Evolutionary conservation across 805 yeast genomes (phyloP), one percentile per base, ranked within the genome.

Genomic region (Yarrowia sp.): DNA sequence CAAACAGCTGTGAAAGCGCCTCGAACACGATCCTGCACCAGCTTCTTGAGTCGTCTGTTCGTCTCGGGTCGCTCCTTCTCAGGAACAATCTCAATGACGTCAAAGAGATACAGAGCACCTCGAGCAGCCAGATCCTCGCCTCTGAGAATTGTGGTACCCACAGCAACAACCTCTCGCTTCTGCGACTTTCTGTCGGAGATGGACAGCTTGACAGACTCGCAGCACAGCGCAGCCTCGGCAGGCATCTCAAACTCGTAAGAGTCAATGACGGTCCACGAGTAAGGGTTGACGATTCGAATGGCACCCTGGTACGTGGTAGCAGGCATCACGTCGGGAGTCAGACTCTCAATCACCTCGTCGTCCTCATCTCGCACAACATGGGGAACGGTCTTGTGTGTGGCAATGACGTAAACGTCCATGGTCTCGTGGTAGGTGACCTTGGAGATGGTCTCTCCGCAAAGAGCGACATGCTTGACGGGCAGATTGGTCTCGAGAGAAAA

Each of bases 21-120:
- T 67, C 87, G 84, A 0, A 90, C 83, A 27, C 81, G 83, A 71
- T 92, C 97, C 53, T 81, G 80, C 53, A 84, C 84, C 9, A 88
- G 77, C 66, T 85, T 82, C 70, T 89, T 90, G 68, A 92, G 78
- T 72, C 87, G 88, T 71, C 83, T 88, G 67, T 85, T 86, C 1
- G 91, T 85, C 66, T 90, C 96, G 0, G 97, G 97, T 63, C 80
- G 81, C 0, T 87, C 91, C 0, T 93, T 93, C 69, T 90, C 97
- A 0, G 97, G 97, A 65, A 89, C 90, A 71, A 91, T 87, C 63
- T 86, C 91, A 61, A 87, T 85, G 29, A 88, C 78, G 66, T 91
- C 96, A 68, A 76, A 85, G 1, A 92, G 75, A 63, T 83, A 83
- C 73, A 90, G 87, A 0, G 85, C 77, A 0, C 99, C 99, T 68